A percentile compares a stretch with the other conserved stretches of the same genome.
These are phyloP conservation scores for Colletotrichum sp. DNA, from an alignment of 2,329 filamentous ascomycete genomes.

Conservation along the genomic window DNA sequence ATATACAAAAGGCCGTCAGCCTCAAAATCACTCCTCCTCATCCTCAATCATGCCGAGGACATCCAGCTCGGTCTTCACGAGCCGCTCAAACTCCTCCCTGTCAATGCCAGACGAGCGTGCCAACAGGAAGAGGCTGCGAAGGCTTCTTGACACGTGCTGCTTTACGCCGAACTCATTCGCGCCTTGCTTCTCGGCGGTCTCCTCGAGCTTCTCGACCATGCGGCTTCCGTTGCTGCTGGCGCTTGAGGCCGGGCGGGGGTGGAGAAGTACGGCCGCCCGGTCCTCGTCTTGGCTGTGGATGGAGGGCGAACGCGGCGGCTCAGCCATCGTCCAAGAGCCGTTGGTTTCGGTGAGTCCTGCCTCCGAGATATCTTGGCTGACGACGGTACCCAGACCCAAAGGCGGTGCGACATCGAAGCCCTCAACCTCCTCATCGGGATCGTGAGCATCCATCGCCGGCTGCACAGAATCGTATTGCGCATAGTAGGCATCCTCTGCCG, in stretches of 20 bases:
- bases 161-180: constrained; percentile 76
- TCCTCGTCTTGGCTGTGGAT: constrained; percentile 35
- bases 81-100: constrained; percentile 74
- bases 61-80: constrained; percentile 75
- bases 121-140: constrained; percentile 78
- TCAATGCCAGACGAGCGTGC: constrained; percentile 76
- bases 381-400: constrained; percentile 29
- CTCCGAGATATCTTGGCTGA: constrained; percentile 26
- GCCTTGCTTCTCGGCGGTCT: constrained; percentile 59
- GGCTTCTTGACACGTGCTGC: constrained; percentile 78
- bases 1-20: constrained; percentile 5
- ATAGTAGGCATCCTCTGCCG: constrained; percentile 74
- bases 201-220: constrained; percentile 67
- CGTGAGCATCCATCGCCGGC: constrained; percentile 80
- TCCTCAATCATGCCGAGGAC: constrained; percentile 73
- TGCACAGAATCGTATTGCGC: constrained; percentile 80
- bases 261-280: constrained; percentile 44
- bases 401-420: constrained; percentile 37
- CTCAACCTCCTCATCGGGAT: constrained; percentile 72
- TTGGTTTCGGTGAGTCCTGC: constrained; percentile 39
- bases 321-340: constrained; percentile 49
- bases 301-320: constrained; percentile 45
- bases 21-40: constrained; percentile 27
- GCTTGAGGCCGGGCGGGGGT: constrained; percentile 65
- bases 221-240: constrained; percentile 60